Evolutionary conservation across 805 yeast species (phyloP), one percentile per base, ranked within the genome.

Genomic region (Jamesozyma jinghongensis): DNA sequence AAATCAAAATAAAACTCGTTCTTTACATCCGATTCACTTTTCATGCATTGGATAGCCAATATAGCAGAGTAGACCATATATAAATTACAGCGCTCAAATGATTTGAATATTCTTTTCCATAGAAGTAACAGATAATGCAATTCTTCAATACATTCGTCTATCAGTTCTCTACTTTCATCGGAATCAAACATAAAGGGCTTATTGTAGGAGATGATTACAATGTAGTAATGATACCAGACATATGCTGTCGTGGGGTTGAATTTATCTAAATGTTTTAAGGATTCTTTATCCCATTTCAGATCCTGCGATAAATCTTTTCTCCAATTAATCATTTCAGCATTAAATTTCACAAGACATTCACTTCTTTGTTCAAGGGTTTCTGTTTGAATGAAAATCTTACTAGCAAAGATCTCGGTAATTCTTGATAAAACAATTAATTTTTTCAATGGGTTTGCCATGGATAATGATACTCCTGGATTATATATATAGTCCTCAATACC

Each of bases 401-500:
- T 46, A 5, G 59, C 60, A 43, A 54, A 57, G 28, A 54, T 47
- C 40, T 56, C 61, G 12, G 61, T 54, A 11, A 54, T 53, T 51
- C 59, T 55, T 28, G 71, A 63, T 8, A 57, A 48, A 20, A 70
- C 61, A 42, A 69, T 60, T 34, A 70, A 52, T 38, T 68, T 70
- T 32, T 70, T 55, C 63, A 58, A 36, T 10, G 56, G 57, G 18
- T 45, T 48, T 3, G 59, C 58, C 45, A 49, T 45, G 2, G 54
- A 49, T 7, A 50, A 32, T 5, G 50, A 47, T 4, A 42, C 48
- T 20, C 49, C 52, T 3, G 58, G 54, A 20, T 51, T 53, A 41
- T 49, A 75, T 42, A 69, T 66, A 55, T 65, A 77, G 32, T 75
- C 79, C 43, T 72, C 75, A 38, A 76, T 74, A 70, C 79, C 71